Evolutionary conservation across 352 stramenopile species (phyloP), one percentile per base, ranked within the genome.

Genomic region (Nothophytophthora sp.): DNA sequence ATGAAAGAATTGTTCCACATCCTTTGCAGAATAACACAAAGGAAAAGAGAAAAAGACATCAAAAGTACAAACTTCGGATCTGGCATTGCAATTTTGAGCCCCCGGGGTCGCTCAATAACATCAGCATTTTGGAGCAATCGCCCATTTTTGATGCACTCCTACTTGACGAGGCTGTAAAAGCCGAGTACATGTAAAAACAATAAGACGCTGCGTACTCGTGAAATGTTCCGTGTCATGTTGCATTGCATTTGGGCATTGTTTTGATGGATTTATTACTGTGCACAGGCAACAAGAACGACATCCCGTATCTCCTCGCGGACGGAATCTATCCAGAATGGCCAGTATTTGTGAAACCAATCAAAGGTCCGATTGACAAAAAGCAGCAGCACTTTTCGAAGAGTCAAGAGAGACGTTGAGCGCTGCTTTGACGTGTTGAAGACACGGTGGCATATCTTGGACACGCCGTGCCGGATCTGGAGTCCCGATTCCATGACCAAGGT

Each of bases 81-180:
- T 64, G 55, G 47, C 55, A 64, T 20, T 64, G 22, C 18, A 43
- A 59, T 19, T 64, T 64, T 40, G 55, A 47, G 1, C 45, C 35
- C 4, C 42, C 47, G 1, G 47, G 55, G 5, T 56, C 47, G 0
- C 22, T 59, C 1, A 53, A 59, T 23, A 48, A 64, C 12, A 52
- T 64, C 3, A 64, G 54, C 36, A 53, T 64, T 3, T 19, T 64
- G 4, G 47, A 59, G 0, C 41, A 53, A n/a, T 64, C 55, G 16
- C 27, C 39, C 4, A 1, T 58, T 5, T 59, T 64, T 45, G 33
- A 55, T 22, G 11, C 23, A 0, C 30, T 50, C 3, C 12, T 61
- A 13, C 36, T 7, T n/a, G 52, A 43, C 1, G 20, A 45, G 2
- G 24, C n/a, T 24, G 4, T 16, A 6, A 15, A 4, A 2, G 25